Base-by-base conservation (phyloP, 495 filamentous ascomycete genomes). In the Amniculicola lignicola region DNA sequence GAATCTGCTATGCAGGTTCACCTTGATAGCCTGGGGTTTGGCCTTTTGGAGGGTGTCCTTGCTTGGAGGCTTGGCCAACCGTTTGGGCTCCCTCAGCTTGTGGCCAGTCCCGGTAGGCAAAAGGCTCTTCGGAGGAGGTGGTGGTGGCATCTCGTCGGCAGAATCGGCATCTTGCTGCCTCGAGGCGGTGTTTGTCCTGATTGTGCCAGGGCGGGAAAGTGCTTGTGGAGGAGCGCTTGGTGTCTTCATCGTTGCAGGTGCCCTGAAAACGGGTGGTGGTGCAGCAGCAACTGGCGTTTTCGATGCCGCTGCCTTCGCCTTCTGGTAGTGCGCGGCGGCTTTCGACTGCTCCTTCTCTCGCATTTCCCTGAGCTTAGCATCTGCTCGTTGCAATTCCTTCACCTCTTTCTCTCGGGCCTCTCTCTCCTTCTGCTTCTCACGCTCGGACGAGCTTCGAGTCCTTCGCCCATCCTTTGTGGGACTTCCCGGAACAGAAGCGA, bases 1-100 rank as follows among this genome's bases (percentile, higher is more conserved):
- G 38, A 49, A 65, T n/a, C 47, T 51, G 15, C 33, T 42, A 35
- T 55, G 40, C 16, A 95, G 84, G 25, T 85, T 81, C 57, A 96
- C 92, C 1, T 87, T 79, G 2, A 89, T 87, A 1, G 87, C 87
- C 15, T 83, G 85, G 11, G 87, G 87, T 64, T 85, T 87, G 1
- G 80, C 67, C 64, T 89, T 90, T 22, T 77, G 72, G 4, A 77
- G 44, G 1, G 77, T 59, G 45, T 90, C 86, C 59, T 87, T 89
- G 18, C 79, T 80, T 1, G 88, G 87, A 28, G 54, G 49, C 59
- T 84, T 90, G 0, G 80, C 61, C 12, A 87, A 83, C 37, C 88
- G 74, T 64, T 86, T 77, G 10, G 69, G 56, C 28, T 89, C 69
- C 62, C 77, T 72, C 54, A 81, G 71, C 67, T 74, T 75, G 76